Base-by-base conservation (phyloP, 1,139 yeast genomes). In the Magnusiomyces starmeri region DNA sequence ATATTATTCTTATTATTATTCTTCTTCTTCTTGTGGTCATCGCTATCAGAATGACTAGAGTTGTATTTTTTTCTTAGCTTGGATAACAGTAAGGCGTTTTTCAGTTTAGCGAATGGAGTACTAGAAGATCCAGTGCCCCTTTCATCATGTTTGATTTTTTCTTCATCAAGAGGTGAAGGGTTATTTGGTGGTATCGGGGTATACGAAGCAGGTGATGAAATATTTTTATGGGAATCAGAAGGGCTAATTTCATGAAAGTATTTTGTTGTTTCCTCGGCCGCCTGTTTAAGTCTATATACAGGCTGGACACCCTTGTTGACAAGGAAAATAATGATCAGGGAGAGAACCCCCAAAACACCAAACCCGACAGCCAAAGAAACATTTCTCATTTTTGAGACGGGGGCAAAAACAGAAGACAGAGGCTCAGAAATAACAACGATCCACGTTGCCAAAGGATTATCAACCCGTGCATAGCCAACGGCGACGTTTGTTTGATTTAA, bases 231-330 rank as follows among this genome's bases (percentile, higher is more conserved):
- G 18, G 25, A 18, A 20, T 45, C 48, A 22, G 32, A 24, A 4
- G 48, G 48, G 14, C 41, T 32, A 22, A 45, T 41, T 24, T 46
- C 48, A 34, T 54, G 51, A 24, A 53, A 53, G n/a, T 46, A 44
- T 10, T 25, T 43, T 26, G 75, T 69, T 6, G 76, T 70, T 39
- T 74, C 79, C 64, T 87, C 96, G 1, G 97, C 86, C 0, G 96
- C 96, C 54, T 82, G 81, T 63, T 85, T 88, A 43, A 90, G 75
- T 55, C 82, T 76, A 44, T 88, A 78, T 51, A 92, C 85, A 0
- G 98, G 97, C 55, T 85, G 70, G 3, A 89, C 92, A 41, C 92
- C 90, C 74, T 82, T 82, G 52, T 88, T 87, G 0, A 96, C 90
- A 53, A 88, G 69, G 1, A 95, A 89, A 65, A 89, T 78, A 0